phyloP scores from a whole-genome alignment of 73 alveolate genomes.

The Tetrahymena borealis region DNA sequence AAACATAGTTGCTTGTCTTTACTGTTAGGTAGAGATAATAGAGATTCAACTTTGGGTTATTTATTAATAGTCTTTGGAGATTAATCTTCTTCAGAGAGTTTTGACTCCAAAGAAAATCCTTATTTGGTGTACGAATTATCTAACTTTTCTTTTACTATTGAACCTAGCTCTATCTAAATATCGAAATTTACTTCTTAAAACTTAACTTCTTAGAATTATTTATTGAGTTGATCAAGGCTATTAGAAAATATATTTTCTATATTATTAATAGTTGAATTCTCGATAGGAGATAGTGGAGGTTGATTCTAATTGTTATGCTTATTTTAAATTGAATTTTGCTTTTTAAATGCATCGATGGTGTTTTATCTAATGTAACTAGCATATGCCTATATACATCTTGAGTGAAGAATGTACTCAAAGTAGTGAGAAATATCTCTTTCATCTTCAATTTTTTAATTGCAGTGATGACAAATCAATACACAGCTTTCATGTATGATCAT shows the following conservation, averaged over 20 bases:
- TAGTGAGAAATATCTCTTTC: neutral
- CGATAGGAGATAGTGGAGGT: neutral
- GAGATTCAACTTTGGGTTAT: neutral
- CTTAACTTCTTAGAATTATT: neutral
- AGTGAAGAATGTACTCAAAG: neutral
- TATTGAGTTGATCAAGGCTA: neutral
- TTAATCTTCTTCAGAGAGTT: neutral
- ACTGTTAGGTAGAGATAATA: neutral
- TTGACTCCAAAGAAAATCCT: neutral
- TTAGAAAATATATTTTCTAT: neutral
- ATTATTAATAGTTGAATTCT: neutral
- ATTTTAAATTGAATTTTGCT: neutral
- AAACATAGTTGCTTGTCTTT: neutral
- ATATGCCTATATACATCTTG: neutral
- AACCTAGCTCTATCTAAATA: neutral
- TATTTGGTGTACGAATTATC: neutral
- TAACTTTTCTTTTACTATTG: neutral
- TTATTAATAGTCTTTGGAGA: neutral
- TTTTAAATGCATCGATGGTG: neutral
- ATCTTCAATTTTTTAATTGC: neutral
- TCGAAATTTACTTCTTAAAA: neutral
- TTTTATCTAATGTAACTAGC: neutral
- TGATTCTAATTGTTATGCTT: too few species aligned
- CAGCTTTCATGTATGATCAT: neutral
- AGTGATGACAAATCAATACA: neutral